phyloP scores from a whole-genome alignment of 148 eudicot genomes.

The Rhododendron vialii region DNA sequence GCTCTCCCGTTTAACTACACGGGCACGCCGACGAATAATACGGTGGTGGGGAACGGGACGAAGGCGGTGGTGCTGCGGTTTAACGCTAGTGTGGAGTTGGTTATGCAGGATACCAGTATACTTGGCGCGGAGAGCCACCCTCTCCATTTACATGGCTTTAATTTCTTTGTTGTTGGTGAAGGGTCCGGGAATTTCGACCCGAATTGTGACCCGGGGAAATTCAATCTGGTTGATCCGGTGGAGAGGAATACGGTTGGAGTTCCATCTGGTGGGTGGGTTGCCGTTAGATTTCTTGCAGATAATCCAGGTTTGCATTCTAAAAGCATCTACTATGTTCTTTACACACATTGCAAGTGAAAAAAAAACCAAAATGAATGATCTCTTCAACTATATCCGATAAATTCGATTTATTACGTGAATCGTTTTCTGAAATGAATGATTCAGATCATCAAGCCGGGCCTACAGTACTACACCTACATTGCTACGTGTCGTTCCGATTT shows the following conservation, averaged over 20 bases:
- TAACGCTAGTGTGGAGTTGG: constrained; percentile 15
- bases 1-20: constrained; percentile 4
- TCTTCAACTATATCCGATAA: too few species aligned
- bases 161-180: constrained; percentile 5
- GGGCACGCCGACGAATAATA: constrained; percentile 2
- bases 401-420: neutral
- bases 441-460: neutral
- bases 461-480: neutral
- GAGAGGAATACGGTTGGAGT: constrained; percentile 8
- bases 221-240: constrained; percentile 9
- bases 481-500: neutral
- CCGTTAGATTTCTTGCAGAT: constrained; percentile 6
- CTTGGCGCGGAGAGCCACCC: constrained; percentile 15
- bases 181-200: constrained; percentile 12
- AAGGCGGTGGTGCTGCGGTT: constrained; percentile 1
- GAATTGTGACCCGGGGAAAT: neutral
- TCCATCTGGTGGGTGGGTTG: constrained; percentile 14
- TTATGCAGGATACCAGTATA: constrained; percentile 9
- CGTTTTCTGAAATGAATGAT: neutral
- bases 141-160: neutral
- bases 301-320: neutral
- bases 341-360: too few species aligned
- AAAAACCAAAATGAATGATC: too few species aligned
- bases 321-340: neutral
- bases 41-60: constrained; percentile 5